A percentile compares a stretch with the other conserved stretches of the same genome.
Conservation (phyloP, 1,284 basidiomycete genomes). For the Ceratobasidium sp. region DNA sequence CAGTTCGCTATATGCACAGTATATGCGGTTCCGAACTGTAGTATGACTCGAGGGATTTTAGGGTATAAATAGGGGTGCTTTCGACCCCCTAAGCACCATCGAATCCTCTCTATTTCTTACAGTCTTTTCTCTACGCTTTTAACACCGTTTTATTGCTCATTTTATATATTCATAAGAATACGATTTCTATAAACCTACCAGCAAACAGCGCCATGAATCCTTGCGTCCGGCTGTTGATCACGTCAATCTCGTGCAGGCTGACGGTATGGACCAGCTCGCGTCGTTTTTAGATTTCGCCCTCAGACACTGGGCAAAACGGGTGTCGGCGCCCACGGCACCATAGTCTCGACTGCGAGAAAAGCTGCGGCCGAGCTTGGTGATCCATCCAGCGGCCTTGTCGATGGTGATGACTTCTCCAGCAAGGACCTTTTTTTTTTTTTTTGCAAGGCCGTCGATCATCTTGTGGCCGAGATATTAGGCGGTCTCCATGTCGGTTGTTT, state of each 20-base stretch:
- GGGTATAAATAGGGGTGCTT: no score
- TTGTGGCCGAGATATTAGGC: constrained; percentile 98
- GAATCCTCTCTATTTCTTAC: no score
- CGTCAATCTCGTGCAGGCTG: constrained; percentile 97
- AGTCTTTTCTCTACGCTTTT: no score
- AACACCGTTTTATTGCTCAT: no score
- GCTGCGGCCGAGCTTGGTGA: constrained; percentile 94
- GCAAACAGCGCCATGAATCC: constrained; percentile 71
- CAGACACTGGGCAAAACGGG: constrained; percentile 95
- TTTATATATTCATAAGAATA: no score
- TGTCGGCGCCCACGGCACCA: constrained; percentile 98
- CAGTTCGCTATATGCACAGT: no score
- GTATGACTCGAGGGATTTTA: no score
- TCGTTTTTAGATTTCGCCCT: constrained; percentile 96
- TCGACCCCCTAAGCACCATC: no score
- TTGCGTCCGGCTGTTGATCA: constrained; percentile 98
- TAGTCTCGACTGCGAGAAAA: constrained; percentile 97
- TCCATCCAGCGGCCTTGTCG: constrained; percentile 95
- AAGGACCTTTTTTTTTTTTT: constrained; percentile 96
- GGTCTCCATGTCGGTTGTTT: constrained; percentile 99
- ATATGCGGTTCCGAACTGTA: no score
- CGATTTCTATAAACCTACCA: no score
- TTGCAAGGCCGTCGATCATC: constrained; percentile 97
- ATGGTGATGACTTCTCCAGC: constrained; percentile 97
- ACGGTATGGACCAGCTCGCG: constrained; percentile 98